Evolutionary conservation across 2,329 filamentous ascomycete genomes (phyloP).

Genomic region (Cladosporium oxysporum): DNA sequence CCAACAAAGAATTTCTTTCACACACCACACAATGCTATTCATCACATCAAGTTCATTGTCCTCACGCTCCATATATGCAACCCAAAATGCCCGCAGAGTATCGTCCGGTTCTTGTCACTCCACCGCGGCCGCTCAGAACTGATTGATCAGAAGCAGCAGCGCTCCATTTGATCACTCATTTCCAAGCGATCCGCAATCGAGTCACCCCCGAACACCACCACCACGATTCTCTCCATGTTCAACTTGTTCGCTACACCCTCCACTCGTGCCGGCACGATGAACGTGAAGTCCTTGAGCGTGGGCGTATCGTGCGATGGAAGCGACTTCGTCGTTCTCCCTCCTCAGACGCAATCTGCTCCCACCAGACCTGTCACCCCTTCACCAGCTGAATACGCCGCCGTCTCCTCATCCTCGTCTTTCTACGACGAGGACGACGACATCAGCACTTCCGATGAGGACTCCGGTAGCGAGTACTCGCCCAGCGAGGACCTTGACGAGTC

Average conservation of each 20-base stretch:
- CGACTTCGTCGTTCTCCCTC: background rate
- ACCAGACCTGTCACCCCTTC: background rate
- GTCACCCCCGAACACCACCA: background rate
- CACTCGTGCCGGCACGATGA: background rate
- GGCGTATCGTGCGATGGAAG: background rate
- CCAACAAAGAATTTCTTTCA: background rate
- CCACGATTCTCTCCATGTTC: background rate
- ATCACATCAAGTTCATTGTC: background rate
- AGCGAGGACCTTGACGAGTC: too few species aligned
- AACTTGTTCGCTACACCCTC: background rate
- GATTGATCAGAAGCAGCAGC: background rate
- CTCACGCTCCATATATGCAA: background rate
- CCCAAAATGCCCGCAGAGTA: background rate
- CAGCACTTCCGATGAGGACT: background rate
- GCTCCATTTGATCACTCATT: background rate
- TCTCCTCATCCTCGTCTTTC: background rate
- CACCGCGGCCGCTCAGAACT: background rate
- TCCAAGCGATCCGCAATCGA: background rate
- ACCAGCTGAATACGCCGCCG: background rate
- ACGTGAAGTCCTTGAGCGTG: background rate
- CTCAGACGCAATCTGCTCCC: background rate
- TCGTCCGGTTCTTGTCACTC: background rate
- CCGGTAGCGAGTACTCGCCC: background rate
- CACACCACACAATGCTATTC: background rate
- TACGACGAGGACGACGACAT: background rate